phyloP scores from a whole-genome alignment of 257 asterid species.

The Haberlea rhodopensis region DNA sequence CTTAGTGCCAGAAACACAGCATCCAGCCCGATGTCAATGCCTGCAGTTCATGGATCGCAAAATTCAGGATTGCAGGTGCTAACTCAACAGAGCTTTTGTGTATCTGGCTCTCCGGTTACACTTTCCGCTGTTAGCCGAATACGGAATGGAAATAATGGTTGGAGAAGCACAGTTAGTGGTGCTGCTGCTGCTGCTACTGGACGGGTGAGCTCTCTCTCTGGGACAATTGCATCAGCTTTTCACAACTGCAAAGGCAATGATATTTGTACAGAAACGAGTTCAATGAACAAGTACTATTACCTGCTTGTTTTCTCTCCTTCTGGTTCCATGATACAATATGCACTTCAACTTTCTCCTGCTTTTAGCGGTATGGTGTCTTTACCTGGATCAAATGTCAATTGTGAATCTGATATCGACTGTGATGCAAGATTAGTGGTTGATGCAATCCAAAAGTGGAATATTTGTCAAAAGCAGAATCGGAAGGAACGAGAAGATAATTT shows the following conservation, averaged over 20 bases:
- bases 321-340: conserved; percentile 68
- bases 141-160: conserved; percentile 60
- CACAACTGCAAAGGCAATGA: conserved; percentile 47
- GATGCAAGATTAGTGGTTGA: conserved; percentile 56
- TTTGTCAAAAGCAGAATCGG: conserved; percentile 59
- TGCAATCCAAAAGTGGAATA: conserved; percentile 82
- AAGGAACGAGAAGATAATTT: conserved; percentile 54
- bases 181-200: conserved; percentile 89
- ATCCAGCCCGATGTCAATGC: too few relatives aligned
- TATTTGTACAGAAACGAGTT: conserved; percentile 31
- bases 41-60: conserved; percentile 33
- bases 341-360: conserved; percentile 51
- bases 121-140: conserved; percentile 60
- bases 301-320: conserved; percentile 79
- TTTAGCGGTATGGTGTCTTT: conserved; percentile 35
- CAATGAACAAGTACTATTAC: conserved; percentile 44
- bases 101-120: conserved; percentile 43
- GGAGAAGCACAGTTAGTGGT: conserved; percentile 66
- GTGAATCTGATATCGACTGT: conserved; percentile 40
- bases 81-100: conserved; percentile 46
- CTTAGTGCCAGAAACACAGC: conserved; percentile 36
- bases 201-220: conserved; percentile 47
- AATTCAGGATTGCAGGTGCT: conserved; percentile 48
- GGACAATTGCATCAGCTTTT: conserved; percentile 64
- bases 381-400: conserved; percentile 28